These are phyloP conservation scores for Themeda triandra DNA, from an alignment of 176 grass and related monocot species.

Conservation along the genomic window DNA sequence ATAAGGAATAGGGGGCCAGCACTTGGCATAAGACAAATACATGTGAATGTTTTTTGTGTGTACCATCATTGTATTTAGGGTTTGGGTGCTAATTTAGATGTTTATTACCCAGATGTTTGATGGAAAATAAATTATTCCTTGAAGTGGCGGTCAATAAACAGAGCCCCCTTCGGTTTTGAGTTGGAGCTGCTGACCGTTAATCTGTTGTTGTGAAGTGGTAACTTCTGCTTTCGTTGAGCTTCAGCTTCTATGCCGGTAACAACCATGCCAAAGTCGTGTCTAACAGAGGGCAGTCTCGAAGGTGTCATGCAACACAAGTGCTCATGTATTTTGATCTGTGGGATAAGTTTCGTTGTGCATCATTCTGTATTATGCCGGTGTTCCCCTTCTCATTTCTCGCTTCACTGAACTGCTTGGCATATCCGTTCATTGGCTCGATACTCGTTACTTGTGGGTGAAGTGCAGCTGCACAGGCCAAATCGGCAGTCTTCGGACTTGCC, in stretches of 20 bases:
- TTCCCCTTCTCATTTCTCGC: not conserved
- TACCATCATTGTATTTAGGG: constrained; percentile 66
- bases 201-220: not conserved
- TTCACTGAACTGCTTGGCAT: not conserved
- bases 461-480: no score
- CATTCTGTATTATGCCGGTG: not conserved
- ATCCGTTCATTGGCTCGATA: not conserved
- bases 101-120: constrained; percentile 35
- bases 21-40: constrained; percentile 47
- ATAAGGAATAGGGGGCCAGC: constrained; percentile 45
- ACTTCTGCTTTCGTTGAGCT: not conserved
- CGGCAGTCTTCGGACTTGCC: no score
- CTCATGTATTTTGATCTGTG: not conserved
- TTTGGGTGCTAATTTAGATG: constrained; percentile 46
- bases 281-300: not conserved
- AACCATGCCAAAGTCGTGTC: not conserved
- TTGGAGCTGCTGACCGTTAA: constrained; percentile 2
- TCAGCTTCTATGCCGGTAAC: not conserved
- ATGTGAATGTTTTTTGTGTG: constrained; percentile 64
- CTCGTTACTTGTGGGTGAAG: no score
- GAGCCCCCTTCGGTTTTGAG: constrained; percentile 21
- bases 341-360: not conserved
- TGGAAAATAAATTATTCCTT: constrained; percentile 56
- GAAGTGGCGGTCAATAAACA: constrained; percentile 41
- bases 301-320: not conserved